phyloP scores from a whole-genome alignment of 768 basidiomycete species.

The Rhodosporidiobolus sp. region DNA sequence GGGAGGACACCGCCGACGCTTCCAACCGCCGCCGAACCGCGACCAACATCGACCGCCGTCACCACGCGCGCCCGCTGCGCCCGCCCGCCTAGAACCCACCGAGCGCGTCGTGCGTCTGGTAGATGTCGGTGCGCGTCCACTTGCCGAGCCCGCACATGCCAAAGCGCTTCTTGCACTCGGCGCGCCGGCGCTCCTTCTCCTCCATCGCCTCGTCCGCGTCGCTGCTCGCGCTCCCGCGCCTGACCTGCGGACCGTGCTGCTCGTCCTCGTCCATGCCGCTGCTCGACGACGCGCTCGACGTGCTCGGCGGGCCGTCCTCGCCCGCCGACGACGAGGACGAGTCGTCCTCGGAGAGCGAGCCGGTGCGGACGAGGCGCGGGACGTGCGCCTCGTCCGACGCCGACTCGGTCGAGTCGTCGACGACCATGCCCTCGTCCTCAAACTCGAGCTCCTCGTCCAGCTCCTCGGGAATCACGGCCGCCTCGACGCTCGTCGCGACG shows the following conservation, averaged over 20 bases:
- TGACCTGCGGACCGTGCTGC: neutral
- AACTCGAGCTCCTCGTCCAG: conserved; percentile 13
- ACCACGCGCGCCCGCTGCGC: too few species aligned
- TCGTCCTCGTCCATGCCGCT: conserved; percentile 6
- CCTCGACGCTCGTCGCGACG: conserved; percentile 5
- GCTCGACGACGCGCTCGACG: conserved; percentile 2
- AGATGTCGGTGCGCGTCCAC: conserved; percentile 30
- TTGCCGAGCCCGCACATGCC: conserved; percentile 38
- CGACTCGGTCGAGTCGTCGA: conserved; percentile 31
- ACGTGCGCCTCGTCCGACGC: conserved; percentile 2
- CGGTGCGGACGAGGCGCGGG: conserved; percentile 6
- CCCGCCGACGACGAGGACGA: conserved; percentile 8
- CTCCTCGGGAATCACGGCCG: conserved; percentile 10
- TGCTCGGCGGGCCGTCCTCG: conserved; percentile 4
- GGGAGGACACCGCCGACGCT: too few species aligned
- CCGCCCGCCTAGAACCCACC: conserved; percentile 26
- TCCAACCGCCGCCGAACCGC: too few species aligned
- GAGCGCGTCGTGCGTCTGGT: conserved; percentile 26
- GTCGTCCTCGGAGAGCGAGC: conserved; percentile 1
- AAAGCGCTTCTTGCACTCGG: conserved; percentile 30
- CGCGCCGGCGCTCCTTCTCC: conserved; percentile 1
- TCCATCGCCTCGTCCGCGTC: conserved; percentile 4
- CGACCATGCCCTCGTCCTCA: conserved; percentile 19
- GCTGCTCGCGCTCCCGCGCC: conserved; percentile 6
- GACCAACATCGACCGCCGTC: too few species aligned